phyloP scores from a whole-genome alignment of 169 alveolate genomes.

The Perkinsus olseni region DNA sequence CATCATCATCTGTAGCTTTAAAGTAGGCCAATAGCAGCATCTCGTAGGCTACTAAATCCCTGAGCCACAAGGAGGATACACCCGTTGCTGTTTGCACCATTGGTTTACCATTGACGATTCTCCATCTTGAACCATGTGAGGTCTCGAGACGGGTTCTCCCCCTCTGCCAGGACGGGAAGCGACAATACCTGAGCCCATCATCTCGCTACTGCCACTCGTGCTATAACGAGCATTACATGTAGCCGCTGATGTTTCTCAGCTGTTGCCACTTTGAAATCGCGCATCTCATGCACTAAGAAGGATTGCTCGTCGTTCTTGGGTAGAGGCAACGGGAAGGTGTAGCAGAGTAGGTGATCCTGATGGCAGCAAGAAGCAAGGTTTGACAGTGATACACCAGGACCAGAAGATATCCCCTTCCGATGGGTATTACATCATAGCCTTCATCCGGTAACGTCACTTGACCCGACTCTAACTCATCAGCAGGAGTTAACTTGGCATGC shows the following conservation, averaged over 20 bases:
- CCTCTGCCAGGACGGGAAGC: neutral
- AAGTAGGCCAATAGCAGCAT: neutral
- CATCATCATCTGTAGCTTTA: neutral
- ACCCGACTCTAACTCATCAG: neutral
- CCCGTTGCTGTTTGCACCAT: too few species aligned
- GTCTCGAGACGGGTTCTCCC: neutral
- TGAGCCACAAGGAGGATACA: neutral
- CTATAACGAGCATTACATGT: neutral
- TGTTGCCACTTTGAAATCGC: neutral
- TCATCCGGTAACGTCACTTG: neutral
- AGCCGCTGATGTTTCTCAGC: neutral
- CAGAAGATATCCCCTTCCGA: too few species aligned
- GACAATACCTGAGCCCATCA: neutral
- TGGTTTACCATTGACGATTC: neutral
- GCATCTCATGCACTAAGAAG: neutral
- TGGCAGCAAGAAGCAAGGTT: too few species aligned
- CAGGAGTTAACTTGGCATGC: neutral
- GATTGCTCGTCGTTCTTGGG: neutral
- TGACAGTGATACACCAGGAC: too few species aligned
- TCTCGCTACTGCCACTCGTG: neutral
- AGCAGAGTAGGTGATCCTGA: neutral
- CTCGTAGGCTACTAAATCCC: neutral
- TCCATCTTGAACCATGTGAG: neutral
- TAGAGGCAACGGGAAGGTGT: neutral
- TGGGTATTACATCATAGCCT: neutral